phyloP scores from a whole-genome alignment of 176 grass and related monocot species.

The Cenchrus americanus region DNA sequence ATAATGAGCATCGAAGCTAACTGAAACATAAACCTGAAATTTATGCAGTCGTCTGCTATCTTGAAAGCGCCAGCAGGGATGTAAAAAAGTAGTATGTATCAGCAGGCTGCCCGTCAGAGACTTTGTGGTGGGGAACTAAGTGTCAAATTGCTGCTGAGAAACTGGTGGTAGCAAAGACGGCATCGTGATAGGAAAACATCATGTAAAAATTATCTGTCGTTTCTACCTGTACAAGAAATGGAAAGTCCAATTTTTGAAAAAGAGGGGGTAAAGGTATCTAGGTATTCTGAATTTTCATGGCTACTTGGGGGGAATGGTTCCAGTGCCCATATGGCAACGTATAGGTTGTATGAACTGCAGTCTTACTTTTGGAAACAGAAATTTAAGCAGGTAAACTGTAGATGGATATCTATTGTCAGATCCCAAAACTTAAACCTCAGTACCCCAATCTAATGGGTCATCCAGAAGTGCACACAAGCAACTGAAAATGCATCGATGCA shows the following conservation, averaged over 20 bases:
- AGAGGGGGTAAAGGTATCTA: not conserved
- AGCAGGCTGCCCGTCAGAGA: conserved; percentile 37
- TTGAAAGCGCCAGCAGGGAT: conserved; percentile 22
- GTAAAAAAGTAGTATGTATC: conserved; percentile 8
- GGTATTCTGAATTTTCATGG: conserved; percentile 7
- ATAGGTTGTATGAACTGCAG: not conserved
- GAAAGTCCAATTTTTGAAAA: conserved; percentile 37
- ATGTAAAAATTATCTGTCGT: conserved; percentile 32
- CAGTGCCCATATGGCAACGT: not conserved
- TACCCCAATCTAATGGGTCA: not conserved
- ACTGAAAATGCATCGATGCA: not conserved
- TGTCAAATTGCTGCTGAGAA: not conserved
- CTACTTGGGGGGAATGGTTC: not conserved
- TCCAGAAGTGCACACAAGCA: not conserved
- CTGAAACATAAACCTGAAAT: conserved; percentile 24
- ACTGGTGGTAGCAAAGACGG: conserved; percentile 39
- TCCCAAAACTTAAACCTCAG: not conserved
- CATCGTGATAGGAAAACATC: conserved; percentile 32
- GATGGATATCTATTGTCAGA: not conserved
- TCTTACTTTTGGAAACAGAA: not conserved
- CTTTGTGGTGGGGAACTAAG: conserved; percentile 34
- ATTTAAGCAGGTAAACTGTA: not conserved
- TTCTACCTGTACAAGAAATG: conserved; percentile 52
- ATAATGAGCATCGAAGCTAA: conserved; percentile 43
- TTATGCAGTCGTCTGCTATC: conserved; percentile 29